phyloP scores from a whole-genome alignment of 108 stramenopile species.

The Mayamaea pseudoterrestris region DNA sequence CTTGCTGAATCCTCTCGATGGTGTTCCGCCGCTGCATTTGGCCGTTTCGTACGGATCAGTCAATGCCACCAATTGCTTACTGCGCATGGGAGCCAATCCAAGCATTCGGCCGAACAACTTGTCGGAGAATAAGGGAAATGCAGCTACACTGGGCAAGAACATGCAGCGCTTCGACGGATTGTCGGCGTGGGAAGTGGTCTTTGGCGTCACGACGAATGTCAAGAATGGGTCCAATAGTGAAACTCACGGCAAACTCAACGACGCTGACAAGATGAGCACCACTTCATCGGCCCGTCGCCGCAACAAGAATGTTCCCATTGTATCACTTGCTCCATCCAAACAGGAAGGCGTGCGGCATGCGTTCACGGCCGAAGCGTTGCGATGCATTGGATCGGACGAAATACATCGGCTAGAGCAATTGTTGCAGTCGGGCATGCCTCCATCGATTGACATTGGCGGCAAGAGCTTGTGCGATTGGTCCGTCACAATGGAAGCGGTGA shows the following conservation, averaged over 20 bases:
- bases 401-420: constrained; percentile 52
- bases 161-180: constrained; percentile 43
- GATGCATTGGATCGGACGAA: constrained; percentile 76
- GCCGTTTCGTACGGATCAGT: constrained; percentile 64
- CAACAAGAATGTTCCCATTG: constrained; percentile 15
- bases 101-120: constrained; percentile 48
- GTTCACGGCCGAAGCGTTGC: constrained; percentile 74
- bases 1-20: constrained; percentile 16
- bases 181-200: constrained; percentile 63
- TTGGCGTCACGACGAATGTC: background rate
- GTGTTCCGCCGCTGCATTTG: constrained; percentile 66
- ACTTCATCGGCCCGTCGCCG: background rate
- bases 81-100: constrained; percentile 79
- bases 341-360: constrained; percentile 71
- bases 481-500: constrained; percentile 47
- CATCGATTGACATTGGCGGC: constrained; percentile 50
- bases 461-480: constrained; percentile 62
- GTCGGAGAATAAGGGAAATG: background rate
- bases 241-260: background rate
- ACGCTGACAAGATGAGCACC: background rate
- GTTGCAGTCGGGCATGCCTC: constrained; percentile 54
- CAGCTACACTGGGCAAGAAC: constrained; percentile 9
- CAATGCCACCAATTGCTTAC: constrained; percentile 56
- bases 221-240: background rate
- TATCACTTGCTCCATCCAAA: constrained; percentile 44